Percentiles rank a stretch among this genome's conserved stretches.
Conservation (phyloP, 805 yeast species). For the Teunomyces barrocoloradensis region DNA sequence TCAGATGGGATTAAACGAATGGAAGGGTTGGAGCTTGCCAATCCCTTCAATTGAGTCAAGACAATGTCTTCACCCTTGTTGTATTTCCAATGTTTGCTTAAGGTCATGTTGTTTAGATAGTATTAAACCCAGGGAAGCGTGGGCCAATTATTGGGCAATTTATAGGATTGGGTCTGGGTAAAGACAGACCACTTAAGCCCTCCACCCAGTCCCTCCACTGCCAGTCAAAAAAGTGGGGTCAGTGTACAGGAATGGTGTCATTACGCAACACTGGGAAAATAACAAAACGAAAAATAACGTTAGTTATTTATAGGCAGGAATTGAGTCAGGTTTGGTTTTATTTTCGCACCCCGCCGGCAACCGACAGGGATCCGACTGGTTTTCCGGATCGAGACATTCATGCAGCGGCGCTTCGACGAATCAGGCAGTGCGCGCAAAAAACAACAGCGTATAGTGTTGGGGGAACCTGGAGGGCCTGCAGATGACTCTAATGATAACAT, state of each 20-base stretch:
- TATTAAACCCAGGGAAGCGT: not conserved
- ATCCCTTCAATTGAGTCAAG: conserved; percentile 48
- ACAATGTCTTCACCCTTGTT: conserved; percentile 43
- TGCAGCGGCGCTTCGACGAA: not conserved
- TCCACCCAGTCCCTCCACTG: not conserved
- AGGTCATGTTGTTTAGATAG: conserved; percentile 15
- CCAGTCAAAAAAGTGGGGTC: not conserved
- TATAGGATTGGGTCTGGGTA: not conserved
- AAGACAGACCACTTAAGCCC: not conserved
- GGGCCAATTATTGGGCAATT: not conserved
- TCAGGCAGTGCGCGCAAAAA: not conserved
- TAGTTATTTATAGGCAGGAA: not conserved
- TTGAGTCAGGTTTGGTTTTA: not conserved
- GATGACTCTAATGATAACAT: no score
- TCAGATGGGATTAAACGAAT: conserved; percentile 54
- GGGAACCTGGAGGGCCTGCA: no score
- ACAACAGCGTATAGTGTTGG: not conserved
- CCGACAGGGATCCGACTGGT: not conserved
- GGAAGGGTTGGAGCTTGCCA: conserved; percentile 54
- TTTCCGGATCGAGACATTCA: not conserved
- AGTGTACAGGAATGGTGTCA: not conserved
- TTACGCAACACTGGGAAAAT: not conserved
- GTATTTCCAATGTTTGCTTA: conserved; percentile 52
- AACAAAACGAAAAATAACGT: no score
- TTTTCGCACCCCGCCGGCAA: not conserved